Base-by-base conservation (phyloP, 2,329 filamentous ascomycete genomes). In the Volutella citrinella region DNA sequence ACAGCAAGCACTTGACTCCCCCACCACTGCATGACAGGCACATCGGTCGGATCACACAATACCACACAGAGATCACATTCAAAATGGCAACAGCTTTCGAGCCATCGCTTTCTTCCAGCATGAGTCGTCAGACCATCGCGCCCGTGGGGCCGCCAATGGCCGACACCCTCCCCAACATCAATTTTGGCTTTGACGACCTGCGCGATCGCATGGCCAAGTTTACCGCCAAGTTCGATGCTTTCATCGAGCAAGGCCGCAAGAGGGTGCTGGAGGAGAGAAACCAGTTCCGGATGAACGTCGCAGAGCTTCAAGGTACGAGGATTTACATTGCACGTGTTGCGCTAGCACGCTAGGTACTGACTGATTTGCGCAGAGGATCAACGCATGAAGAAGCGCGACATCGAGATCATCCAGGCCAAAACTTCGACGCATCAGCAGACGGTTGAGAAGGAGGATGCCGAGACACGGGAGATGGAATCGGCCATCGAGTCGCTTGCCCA, bases 171-270 rank as follows among this genome's bases (percentile, higher is more conserved):
- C 93, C 93, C 21, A 87, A 76, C 59, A 86, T 95, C 62, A 89
- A 95, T 64, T 97, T 98, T 61, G 89, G 89, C 38, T 97, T 97
- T 62, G 90, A 97, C 52, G 88, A 96, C 50, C 67, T 98, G 57
- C 90, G 91, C 64, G 88, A 91, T 55, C 86, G 89, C 64, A 97
- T 98, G 93, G 77, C 83, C 34, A 87, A 86, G 45, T 98, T 98
- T 60, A 96, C 86, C 0, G 76, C 80, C 8, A 84, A 80, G 51
- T 98, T 98, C 52, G 93, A 98, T 58, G 81, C 82, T 0, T 97
- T 96, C 52, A 96, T 98, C 45, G 91, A 95, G 56, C 82, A 87
- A 45, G 89, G 90, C 0, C 78, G 91, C 30, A 94, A 94, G 63
- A 80, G 87, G 33, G 87, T 97, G 0, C 63, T 97, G 7, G 89